Evolutionary conservation across 257 asterid genomes (phyloP).

Genomic region (Linderniella brevidens): DNA sequence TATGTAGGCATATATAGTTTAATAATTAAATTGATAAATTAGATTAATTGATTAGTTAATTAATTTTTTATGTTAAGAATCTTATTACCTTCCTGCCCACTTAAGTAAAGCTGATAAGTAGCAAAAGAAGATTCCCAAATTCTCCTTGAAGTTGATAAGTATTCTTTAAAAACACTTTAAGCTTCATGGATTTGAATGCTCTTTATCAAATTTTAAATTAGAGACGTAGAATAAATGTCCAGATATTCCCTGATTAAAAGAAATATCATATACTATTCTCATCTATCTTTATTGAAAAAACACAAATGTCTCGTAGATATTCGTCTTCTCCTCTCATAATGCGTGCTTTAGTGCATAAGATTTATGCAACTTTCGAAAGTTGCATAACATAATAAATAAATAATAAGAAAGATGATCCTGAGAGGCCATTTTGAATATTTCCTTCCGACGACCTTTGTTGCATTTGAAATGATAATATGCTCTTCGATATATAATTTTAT

Average conservation of each 20-base stretch:
- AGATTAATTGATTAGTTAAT: too few relatives aligned
- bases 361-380: slow-evolving; percentile 71
- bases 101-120: slow-evolving; percentile 58
- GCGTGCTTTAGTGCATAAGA: slow-evolving; percentile 15
- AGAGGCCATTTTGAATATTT: slow-evolving; percentile 50
- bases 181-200: slow-evolving; percentile 31
- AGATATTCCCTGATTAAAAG: slow-evolving; percentile 51
- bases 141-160: slow-evolving; percentile 22
- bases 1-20: too few relatives aligned
- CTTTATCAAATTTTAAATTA: slow-evolving; percentile 15
- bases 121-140: slow-evolving; percentile 71
- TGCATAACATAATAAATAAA: slow-evolving; percentile 13
- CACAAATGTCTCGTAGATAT: slow-evolving; percentile 38
- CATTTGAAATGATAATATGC: slow-evolving; percentile 13
- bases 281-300: slow-evolving; percentile 21
- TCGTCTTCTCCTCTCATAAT: slow-evolving; percentile 22
- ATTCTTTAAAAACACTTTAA: slow-evolving; percentile 34
- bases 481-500: slow-evolving; percentile 6
- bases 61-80: slow-evolving; percentile 19
- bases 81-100: slow-evolving; percentile 72
- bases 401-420: slow-evolving; percentile 42
- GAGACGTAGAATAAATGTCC: slow-evolving; percentile 44
- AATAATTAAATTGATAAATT: too few relatives aligned
- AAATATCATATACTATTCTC: slow-evolving; percentile 12
- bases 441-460: slow-evolving; percentile 18